Base-by-base conservation (phyloP, 768 basidiomycete genomes). In the Clitopilus passeckerianus region DNA sequence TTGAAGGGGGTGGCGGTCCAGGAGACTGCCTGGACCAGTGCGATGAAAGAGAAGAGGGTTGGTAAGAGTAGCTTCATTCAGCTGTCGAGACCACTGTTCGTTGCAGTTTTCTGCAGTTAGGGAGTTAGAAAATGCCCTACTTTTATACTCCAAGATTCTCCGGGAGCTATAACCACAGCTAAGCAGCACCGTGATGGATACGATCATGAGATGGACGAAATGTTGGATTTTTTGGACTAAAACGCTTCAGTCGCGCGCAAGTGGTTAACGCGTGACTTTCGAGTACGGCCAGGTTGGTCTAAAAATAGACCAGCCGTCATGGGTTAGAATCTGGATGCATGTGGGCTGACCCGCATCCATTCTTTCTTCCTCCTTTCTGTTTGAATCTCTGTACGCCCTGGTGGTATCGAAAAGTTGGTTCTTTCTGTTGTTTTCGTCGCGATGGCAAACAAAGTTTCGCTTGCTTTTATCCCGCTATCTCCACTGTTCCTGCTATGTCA, bases 1-100 rank as follows among this genome's bases (percentile, higher is more conserved):
- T 80, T 84, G 67, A 84, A 83, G 5, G 83, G 82, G 5, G 77
- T 76, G 1, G 80, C 72, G 1, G 74, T 76, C 83, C 82, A 83
- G 23, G 77, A 70, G 16, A 74, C 59, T 6, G 80, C 77, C 16
- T 68, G 64, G 24, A 64, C 64, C n/a, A 63, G 57, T n/a, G 50
- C 37, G 7, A 55, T 61, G 37, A 56, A 63, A 59, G 23, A 62
- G 30, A 27, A 61, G 53, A 44, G 61, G 57, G 57, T 53, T 34
- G 54, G 46, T 22, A 50, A 20, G 18, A 50, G 22, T 23, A 20
- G 16, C 18, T 18, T 20, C 46, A 50, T 50, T 50, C 46, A 50
- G 46, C n/a, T 50, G 46, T 10, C 2, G 37, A 41, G 37, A 41
- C 37, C 37, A 41, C 37, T 41, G 46, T 50, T 30, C 27, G 46